Evolutionary conservation across 1,139 yeast species (phyloP), one percentile per base, ranked within the genome.

Genomic region (Meyerozyma guilliermondii): DNA sequence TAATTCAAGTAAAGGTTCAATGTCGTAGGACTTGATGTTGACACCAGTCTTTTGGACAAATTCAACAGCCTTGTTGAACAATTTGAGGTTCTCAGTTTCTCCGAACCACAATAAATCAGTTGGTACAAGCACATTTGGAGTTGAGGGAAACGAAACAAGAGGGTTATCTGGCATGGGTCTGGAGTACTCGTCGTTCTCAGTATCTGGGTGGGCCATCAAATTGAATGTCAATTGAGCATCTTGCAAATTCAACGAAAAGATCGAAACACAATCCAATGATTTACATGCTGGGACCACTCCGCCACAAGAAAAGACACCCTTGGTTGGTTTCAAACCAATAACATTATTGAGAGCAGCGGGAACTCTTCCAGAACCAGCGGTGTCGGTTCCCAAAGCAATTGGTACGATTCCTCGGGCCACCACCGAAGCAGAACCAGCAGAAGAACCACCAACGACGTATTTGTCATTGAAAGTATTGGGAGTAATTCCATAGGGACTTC

Each of bases 221-320:
- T 76, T 72, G 60, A 88, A 85, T 17, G 81, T 76, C 30, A 77
- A 60, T 65, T 89, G 96, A 17, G 97, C 96, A 62, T 92, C 98
- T 39, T 74, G 71, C 47, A 91, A 64, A 50, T 81, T 86, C 47
- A 84, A 67, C 1, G 96, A 70, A 60, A 92, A 89, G 37, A 91
- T 75, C 13, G 96, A 87, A 18, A 88, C 95, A 65, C 96, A 87
- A 63, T 92, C 98, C 48, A 92, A 74, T 1, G 96, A 87, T 62
- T 84, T 87, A 66, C 98, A 91, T 13, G 98, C 98, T n/a, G 98
- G 98, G 5, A 92, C 94, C 22, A 92, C 96, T 43, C 98, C 98
- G 8, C 71, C 62, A 47, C 94, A 81, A 9, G 95, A 85, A 53
- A 91, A 81, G 1, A 81, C 80, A 37, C 98, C 98, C 49, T 82